Evolutionary conservation across 2,329 filamentous ascomycete genomes (phyloP), one percentile per base, ranked within the genome.

Genomic region (Calonectria pauciramosa): DNA sequence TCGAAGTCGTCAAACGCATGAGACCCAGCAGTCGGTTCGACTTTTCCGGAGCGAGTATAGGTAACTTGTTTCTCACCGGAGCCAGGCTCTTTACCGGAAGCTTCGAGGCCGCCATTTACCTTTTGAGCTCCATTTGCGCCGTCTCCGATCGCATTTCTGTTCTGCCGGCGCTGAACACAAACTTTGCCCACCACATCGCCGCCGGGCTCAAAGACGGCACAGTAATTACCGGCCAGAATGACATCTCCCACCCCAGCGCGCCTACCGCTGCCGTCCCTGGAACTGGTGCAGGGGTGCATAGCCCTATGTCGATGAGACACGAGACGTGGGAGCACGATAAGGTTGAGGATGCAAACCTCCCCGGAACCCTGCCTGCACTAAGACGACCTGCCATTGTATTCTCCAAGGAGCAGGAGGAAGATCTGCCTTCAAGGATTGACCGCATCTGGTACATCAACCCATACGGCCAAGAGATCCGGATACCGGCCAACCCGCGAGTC

Each of bases 371-470:
- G 0, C 95, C 95, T 0, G 94, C 92, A 0, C 88, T 99, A 1
- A 90, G 96, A 9, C 93, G 94, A 72, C 95, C 94, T 66, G 95
- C 97, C 76, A 96, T 98, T 74, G 88, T 89, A 6, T 97, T 98
- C 83, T 94, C 91, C 81, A 99, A 99, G 86, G 85, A 88, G 81
- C 88, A 91, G 49, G 93, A 95, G 76, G 92, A 94, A 75, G 94
- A 96, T 70, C 88, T 99, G 1, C 91, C 95, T 0, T 90, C 94
- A 0, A 90, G 95, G 34, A 98, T 99, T 79, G 89, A 93, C 70
- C 88, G 96, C 3, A 90, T 99, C 38, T 99, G 96, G 95, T 99
- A 99, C 87, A 99, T 99, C 86, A 99, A 98, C 82, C 96, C 96
- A 0, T 99, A 98, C 84, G 96, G 96, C n/a, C 95, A 98, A 83